These are phyloP conservation scores for Cupressus sempervirens DNA, from an alignment of 75 land plant genomes.

Conservation along the genomic window DNA sequence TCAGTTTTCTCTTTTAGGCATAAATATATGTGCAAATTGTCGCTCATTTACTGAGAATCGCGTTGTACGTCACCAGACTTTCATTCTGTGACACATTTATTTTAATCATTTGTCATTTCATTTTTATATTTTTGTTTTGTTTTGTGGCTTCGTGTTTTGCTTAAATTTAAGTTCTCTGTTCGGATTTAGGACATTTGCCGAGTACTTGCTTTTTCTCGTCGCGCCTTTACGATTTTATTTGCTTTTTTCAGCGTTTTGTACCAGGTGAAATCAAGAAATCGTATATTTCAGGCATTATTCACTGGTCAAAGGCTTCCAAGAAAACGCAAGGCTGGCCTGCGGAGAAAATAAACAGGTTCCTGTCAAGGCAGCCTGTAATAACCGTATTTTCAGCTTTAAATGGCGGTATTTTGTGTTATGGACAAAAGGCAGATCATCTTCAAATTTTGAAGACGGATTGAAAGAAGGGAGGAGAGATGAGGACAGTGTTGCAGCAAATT, in stretches of 20 bases:
- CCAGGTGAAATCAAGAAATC: background rate
- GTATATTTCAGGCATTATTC: background rate
- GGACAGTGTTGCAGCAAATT: conserved; percentile 15
- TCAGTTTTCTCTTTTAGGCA: background rate
- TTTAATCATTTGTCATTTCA: background rate
- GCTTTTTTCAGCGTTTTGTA: background rate
- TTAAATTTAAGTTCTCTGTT: background rate
- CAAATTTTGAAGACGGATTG: background rate
- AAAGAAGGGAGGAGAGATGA: background rate
- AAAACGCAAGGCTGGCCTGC: background rate
- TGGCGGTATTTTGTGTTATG: background rate
- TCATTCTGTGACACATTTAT: background rate
- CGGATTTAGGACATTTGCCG: background rate
- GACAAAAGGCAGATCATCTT: background rate
- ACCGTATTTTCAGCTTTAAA: too few species aligned
- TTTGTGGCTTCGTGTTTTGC: background rate
- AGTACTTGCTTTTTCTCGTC: background rate
- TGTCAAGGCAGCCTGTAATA: background rate
- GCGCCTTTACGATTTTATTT: background rate
- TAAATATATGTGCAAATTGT: background rate
- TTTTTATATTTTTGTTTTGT: background rate
- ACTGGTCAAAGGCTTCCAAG: background rate
- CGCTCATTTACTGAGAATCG: background rate
- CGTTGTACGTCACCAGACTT: background rate
- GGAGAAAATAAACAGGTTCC: background rate